Percentiles rank a stretch among this genome's conserved stretches.
Conservation (phyloP, 2,329 filamentous ascomycete genomes). For the Colletotrichum truncatum region DNA sequence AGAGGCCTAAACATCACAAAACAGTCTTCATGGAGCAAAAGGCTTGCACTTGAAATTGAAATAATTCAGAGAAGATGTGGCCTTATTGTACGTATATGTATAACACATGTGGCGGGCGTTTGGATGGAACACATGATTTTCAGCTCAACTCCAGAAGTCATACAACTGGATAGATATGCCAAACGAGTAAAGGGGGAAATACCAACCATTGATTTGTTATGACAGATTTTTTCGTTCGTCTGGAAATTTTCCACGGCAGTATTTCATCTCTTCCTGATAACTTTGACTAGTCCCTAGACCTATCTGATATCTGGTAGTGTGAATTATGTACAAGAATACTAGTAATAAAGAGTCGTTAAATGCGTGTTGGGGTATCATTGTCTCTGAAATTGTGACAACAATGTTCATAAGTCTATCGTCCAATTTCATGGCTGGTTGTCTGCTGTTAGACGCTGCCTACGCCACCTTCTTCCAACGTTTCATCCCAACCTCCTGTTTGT, state of each 20-base stretch:
- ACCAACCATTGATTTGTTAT: too few relatives aligned
- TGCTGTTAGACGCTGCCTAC: constrained; percentile 53
- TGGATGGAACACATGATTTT: background rate
- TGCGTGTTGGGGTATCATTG: constrained; percentile 33
- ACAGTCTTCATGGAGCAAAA: too few relatives aligned
- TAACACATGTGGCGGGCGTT: constrained; percentile 13
- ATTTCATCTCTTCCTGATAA: too few relatives aligned
- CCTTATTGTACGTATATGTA: constrained; percentile 17
- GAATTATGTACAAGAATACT: constrained; percentile 27
- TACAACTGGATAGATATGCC: too few relatives aligned
- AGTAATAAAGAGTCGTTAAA: constrained; percentile 17
- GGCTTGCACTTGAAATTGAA: too few relatives aligned
- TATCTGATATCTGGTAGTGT: background rate
- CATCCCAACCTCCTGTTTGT: constrained; percentile 88
- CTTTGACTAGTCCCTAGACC: background rate
- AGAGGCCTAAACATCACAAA: too few relatives aligned
- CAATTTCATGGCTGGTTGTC: background rate
- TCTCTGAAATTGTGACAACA: constrained; percentile 17
- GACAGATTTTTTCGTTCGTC: too few relatives aligned
- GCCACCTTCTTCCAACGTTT: constrained; percentile 70
- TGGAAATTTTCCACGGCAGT: too few relatives aligned
- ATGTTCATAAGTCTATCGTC: constrained; percentile 8
- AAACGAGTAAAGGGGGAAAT: too few relatives aligned
- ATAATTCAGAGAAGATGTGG: too few relatives aligned
- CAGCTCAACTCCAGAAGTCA: too few relatives aligned